Evolutionary conservation across 2,329 filamentous ascomycete genomes (phyloP).

Genomic region (Periglandula ipomoeae): DNA sequence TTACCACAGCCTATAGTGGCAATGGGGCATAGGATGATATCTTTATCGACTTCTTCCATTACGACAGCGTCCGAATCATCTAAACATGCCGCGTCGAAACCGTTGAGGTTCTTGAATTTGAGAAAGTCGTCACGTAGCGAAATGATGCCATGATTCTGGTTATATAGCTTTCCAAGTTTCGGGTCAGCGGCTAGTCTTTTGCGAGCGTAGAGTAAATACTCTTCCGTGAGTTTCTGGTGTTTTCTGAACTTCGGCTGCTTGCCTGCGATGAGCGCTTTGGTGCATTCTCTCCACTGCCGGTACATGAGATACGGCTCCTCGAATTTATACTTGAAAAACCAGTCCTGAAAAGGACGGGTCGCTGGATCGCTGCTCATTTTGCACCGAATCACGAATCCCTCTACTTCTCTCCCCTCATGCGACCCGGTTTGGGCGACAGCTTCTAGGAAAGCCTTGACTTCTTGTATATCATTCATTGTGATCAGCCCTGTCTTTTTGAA

Average conservation of each 20-base stretch:
- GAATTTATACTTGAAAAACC: slow-evolving; percentile 99
- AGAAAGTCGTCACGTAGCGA: slow-evolving; percentile 82
- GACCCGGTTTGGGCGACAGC: slow-evolving; percentile 78
- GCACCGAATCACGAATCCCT: slow-evolving; percentile 95
- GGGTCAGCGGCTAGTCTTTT: slow-evolving; percentile 62
- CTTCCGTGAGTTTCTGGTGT: slow-evolving; percentile 79
- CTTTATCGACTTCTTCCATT: slow-evolving; percentile 46
- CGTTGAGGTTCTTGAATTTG: slow-evolving; percentile 71
- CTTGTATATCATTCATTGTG: slow-evolving; percentile 61
- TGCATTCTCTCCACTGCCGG: slow-evolving; percentile 95
- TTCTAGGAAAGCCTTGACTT: slow-evolving; percentile 76
- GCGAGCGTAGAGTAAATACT: slow-evolving; percentile 78
- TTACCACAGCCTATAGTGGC: slow-evolving; percentile 96
- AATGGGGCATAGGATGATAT: slow-evolving; percentile 80
- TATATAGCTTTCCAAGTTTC: slow-evolving; percentile 61
- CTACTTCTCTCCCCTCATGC: slow-evolving; percentile 84
- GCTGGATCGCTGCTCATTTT: slow-evolving; percentile 49
- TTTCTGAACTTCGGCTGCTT: slow-evolving; percentile 73
- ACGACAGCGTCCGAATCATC: slow-evolving; percentile 43
- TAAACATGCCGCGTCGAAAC: slow-evolving; percentile 75
- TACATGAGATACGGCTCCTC: slow-evolving; percentile 99
- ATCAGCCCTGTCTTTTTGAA: slow-evolving; percentile 83
- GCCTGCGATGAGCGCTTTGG: slow-evolving; percentile 74
- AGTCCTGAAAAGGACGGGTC: slow-evolving; percentile 61
- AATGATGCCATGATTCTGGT: slow-evolving; percentile 91